Evolutionary conservation across 805 yeast species (phyloP), one percentile per base, ranked within the genome.

Genomic region (Spathaspora hagerdaliae): DNA sequence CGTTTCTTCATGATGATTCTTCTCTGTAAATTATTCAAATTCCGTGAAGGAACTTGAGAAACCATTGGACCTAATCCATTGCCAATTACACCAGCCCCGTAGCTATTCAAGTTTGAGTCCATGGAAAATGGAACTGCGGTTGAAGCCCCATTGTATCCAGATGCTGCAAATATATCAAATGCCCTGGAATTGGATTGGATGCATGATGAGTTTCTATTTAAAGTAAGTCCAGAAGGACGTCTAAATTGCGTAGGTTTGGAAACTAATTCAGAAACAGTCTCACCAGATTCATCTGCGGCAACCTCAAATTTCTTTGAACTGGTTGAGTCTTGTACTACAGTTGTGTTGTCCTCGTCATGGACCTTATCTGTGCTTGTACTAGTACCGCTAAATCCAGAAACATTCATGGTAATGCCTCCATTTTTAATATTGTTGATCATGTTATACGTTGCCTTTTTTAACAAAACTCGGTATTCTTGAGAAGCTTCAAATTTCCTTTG

Each of bases 21-120:
- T 46, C 76, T 63, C 48, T 75, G 74, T 51, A 77, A 64, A 45
- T 73, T 70, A 50, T 73, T 75, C 50, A 78, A 57, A 56, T 77
- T 71, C 54, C 76, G 75, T 13, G 81, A 77, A 12, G 78, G 74
- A 15, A 79, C 83, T 43, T 77, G 76, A 2, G 86, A 76, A 31
- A 74, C 74, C 24, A 77, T 69, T 3, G 87, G 84, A 0, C 83
- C 85, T 32, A 81, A 60, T 0, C 87, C 87, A 57, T 82, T 82
- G 9, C 19, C 37, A 35, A 9, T n/a, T 10, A 10, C 37, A 35
- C 13, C 13, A 12, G 26, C 37, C 11, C n/a, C 37, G 38, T 56
- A 64, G 45, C 69, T 62, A 44, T 66, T 65, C 36, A 66, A 53
- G 4, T 66, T 58, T 11, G 75, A 65, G 46, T 71, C 76, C 63